phyloP scores from a whole-genome alignment of 192 early-diverging fungal genomes.

The Gonapodya sp. region DNA sequence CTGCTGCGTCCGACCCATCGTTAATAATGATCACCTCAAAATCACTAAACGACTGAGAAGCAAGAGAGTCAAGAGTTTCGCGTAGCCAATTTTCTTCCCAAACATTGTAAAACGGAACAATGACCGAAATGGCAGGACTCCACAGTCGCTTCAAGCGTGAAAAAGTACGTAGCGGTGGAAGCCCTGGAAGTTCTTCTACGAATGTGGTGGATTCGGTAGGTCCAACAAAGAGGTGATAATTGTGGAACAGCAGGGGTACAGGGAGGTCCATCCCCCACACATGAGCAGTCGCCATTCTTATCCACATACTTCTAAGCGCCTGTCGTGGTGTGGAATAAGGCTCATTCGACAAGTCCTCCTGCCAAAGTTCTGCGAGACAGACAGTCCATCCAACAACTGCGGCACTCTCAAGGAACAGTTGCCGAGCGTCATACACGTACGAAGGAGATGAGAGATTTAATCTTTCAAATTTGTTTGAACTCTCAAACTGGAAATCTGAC shows the following conservation, averaged over 20 bases:
- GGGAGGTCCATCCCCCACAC: not conserved
- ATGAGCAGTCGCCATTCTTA: not conserved
- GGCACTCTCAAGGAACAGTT: too few relatives aligned
- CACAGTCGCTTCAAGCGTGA: slow-evolving; percentile 16
- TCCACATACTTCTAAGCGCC: not conserved
- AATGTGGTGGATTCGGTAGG: too few relatives aligned
- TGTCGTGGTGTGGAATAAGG: not conserved
- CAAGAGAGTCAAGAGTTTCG: slow-evolving; percentile 17
- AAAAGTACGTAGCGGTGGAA: not conserved
- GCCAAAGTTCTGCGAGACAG: too few relatives aligned
- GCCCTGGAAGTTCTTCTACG: too few relatives aligned
- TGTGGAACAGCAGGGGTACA: not conserved
- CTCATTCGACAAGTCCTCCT: too few relatives aligned
- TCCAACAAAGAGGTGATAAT: not conserved
- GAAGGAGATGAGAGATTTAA: not conserved
- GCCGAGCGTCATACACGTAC: too few relatives aligned
- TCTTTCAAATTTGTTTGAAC: not conserved
- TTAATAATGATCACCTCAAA: slow-evolving; percentile 28
- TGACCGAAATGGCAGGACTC: slow-evolving; percentile 21
- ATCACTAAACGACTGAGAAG: slow-evolving; percentile 17
- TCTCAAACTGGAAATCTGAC: too few relatives aligned
- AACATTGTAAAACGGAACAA: slow-evolving; percentile 27
- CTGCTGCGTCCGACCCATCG: slow-evolving; percentile 18
- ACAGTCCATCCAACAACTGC: not conserved
- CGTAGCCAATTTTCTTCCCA: slow-evolving; percentile 17